These are phyloP conservation scores for Serendipita indica DNA, from an alignment of 768 basidiomycete species.

Conservation along the genomic window DNA sequence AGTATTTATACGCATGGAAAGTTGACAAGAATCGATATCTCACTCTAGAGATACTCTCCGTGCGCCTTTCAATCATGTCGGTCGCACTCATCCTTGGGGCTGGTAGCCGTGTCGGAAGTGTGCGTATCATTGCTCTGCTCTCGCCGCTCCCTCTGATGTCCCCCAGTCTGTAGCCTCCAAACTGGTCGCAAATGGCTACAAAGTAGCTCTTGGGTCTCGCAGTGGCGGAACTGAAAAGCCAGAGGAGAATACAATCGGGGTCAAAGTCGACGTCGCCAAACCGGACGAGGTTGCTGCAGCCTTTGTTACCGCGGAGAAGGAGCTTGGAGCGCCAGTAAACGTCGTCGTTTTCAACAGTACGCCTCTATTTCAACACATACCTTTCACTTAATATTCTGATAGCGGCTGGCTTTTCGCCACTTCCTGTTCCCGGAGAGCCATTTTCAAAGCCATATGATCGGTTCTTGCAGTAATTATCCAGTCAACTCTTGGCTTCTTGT, in stretches of 20 bases:
- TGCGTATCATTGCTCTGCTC: too few species aligned
- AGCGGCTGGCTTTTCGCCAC: neutral
- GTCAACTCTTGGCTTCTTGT: neutral
- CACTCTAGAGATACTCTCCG: too few species aligned
- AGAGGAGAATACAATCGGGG: neutral
- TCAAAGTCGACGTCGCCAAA: slow-evolving; percentile 7
- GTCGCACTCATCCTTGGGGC: slow-evolving; percentile 3
- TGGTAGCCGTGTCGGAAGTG: neutral
- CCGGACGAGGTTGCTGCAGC: neutral
- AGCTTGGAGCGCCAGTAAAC: slow-evolving; percentile 5
- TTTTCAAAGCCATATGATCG: neutral
- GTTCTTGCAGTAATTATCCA: neutral
- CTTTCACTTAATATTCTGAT: neutral
- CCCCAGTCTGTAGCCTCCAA: neutral
- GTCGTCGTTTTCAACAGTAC: slow-evolving; percentile 1
- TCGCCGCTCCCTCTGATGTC: neutral
- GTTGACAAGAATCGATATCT: too few species aligned
- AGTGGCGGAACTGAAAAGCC: neutral
- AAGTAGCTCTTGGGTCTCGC: neutral
- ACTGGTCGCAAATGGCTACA: neutral
- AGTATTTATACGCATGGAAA: too few species aligned
- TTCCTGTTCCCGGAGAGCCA: neutral
- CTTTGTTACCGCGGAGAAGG: neutral
- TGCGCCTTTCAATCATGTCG: too few species aligned
- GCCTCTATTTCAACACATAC: neutral